Evolutionary conservation across 108 stramenopile species (phyloP).

Genomic region (Asterionellopsis glacialis): DNA sequence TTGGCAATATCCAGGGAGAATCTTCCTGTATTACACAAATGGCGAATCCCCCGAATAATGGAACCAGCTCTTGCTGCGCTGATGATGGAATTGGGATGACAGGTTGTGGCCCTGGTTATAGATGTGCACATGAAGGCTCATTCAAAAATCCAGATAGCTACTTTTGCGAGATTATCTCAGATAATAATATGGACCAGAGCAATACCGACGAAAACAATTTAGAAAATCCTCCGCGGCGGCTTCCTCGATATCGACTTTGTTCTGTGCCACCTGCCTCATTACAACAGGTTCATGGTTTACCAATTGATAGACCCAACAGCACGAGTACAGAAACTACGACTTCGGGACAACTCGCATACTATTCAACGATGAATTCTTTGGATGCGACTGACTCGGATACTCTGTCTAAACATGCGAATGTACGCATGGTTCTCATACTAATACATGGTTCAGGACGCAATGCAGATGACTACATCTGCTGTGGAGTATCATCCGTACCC

Average conservation of each 20-base stretch:
- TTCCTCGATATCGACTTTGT: conserved; percentile 26
- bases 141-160: neutral
- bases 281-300: conserved; percentile 9
- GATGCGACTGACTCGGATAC: neutral
- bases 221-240: conserved; percentile 1
- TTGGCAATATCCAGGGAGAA: conserved; percentile 7
- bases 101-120: conserved; percentile 32
- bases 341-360: conserved; percentile 43
- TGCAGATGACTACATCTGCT: conserved; percentile 67
- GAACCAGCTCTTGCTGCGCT: conserved; percentile 26
- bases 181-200: conserved; percentile 1
- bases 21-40: conserved; percentile 30
- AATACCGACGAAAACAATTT: neutral
- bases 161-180: no score
- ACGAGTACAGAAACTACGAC: neutral
- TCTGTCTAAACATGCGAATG: neutral
- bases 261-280: conserved; percentile 1
- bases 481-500: conserved; percentile 37
- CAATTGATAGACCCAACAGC: neutral
- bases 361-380: conserved; percentile 30
- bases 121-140: conserved; percentile 17
- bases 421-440: conserved; percentile 37
- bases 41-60: neutral
- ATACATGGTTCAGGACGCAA: conserved; percentile 74
- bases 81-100: conserved; percentile 5